Evolutionary conservation across 1,284 basidiomycete species (phyloP), one percentile per base, ranked within the genome.

Genomic region (Pyrrhoderma noxium): DNA sequence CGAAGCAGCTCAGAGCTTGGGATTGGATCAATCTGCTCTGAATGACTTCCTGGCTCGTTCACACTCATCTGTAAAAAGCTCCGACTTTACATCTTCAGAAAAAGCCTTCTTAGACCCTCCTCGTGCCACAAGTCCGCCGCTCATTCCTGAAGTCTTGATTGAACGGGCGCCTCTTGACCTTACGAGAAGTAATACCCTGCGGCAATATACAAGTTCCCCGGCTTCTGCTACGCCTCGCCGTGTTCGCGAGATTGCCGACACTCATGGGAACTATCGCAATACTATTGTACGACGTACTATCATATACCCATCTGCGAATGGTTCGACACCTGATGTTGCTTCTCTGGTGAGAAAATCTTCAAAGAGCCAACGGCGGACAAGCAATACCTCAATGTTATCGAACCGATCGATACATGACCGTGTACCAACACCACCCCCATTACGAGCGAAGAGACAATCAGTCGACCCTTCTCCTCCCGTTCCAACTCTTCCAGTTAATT

Each of bases 381-480:
- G 85, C 58, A 71, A 72, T 13, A 70, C 71, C 16, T 77, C 76
- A 27, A 62, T 67, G 35, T 65, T 68, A 27, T 83, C 81, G 2
- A 76, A 67, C 58, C 79, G 80, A 49, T 88, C 87, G 27, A 70
- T 89, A 19, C 82, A 85, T 58, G 86, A 89, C 58, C 82, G 87
- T 49, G 82, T 71, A n/a, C 87, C 87, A 16, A 90, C 87, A 1
- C 87, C 86, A 21, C 85, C 85, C 16, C 87, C 86, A 31, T 77
- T 83, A n/a, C 69, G 71, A 27, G 64, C 66, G 23, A 75, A 75
- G 57, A 77, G 84, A 35, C 85, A 87, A 65, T 88, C 85, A 16
- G 65, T 60, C 22, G 77, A 79, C 58, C 68, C 68, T 40, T 75
- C 81, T 2, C 88, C 86, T 23, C 87, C 88, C 11, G 73, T 90